Percentiles rank a stretch among this genome's conserved stretches.
phyloP scores from a whole-genome alignment of 208 protist species.

The Trypanosoma conorhini region DNA sequence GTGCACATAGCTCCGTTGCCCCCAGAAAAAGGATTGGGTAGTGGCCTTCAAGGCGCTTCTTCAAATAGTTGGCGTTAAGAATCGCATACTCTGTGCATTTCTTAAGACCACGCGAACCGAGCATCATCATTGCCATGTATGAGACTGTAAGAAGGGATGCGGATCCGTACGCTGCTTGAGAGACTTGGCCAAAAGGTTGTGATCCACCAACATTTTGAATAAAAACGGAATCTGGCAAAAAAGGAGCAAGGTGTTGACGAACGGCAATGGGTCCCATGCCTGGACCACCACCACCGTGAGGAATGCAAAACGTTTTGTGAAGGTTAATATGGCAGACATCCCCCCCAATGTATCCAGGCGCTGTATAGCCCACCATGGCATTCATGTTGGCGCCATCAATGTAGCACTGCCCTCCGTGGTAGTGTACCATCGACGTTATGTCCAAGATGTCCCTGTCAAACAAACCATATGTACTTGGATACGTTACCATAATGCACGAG shows the following conservation, averaged over 20 bases:
- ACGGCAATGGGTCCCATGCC: slow-evolving; percentile 98
- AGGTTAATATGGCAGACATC: slow-evolving; percentile 99
- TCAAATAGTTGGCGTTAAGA: slow-evolving; percentile 99
- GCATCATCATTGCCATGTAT: slow-evolving; percentile 96
- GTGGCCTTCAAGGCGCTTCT: slow-evolving; percentile 90
- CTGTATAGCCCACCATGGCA: slow-evolving; percentile 94
- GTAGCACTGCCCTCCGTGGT: slow-evolving; percentile 95
- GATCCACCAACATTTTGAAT: slow-evolving; percentile 52
- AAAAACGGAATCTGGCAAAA: slow-evolving; percentile 88
- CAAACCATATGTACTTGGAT: slow-evolving; percentile 98
- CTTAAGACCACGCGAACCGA: slow-evolving; percentile 92
- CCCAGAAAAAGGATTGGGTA: slow-evolving; percentile 95
- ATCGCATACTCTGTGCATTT: slow-evolving; percentile 95
- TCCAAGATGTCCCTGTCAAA: slow-evolving; percentile 95
- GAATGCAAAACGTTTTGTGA: slow-evolving; percentile 99
- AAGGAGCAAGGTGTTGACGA: slow-evolving; percentile 90
- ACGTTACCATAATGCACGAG: slow-evolving; percentile 97
- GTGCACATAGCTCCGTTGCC: slow-evolving; percentile 83
- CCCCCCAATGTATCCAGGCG: slow-evolving; percentile 96
- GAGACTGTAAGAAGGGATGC: slow-evolving; percentile 96
- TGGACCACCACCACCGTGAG: slow-evolving; percentile 97
- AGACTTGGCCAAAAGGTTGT: slow-evolving; percentile 89
- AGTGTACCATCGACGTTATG: slow-evolving; percentile 87
- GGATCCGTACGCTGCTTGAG: slow-evolving; percentile 94
- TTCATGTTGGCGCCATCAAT: slow-evolving; percentile 99